Evolutionary conservation across 495 filamentous ascomycete genomes (phyloP), one percentile per base, ranked within the genome.

Genomic region (Neurospora intermedia): DNA sequence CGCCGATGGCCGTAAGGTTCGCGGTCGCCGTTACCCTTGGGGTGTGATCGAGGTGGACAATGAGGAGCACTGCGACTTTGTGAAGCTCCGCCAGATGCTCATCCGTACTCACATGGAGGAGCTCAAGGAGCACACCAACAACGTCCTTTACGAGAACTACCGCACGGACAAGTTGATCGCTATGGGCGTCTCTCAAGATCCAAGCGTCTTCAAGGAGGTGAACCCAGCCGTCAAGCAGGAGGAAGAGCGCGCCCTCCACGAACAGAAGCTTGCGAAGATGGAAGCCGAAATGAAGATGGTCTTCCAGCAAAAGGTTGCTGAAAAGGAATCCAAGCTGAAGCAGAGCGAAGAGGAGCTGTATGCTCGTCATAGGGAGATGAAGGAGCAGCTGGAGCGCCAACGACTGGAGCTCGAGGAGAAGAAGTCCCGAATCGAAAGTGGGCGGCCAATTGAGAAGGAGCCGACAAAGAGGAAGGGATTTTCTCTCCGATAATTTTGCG

Each of bases 281-380:
- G 96, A 99, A 83, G 88, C 92, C 79, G 96, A 99, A 83, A 99
- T 99, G 96, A 98, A 98, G 93, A 98, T 98, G 96, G 96, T 99
- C 79, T 99, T 99, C 94, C 96, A 99, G 82, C 96, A 98, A 83
- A 99, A 99, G 92, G 96, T 99, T 27, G 89, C 93, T 73, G 96
- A 99, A 84, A 99, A 99, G 88, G 96, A 99, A 84, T 97, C 93
- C 89, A 99, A 99, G 85, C 87, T 99, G 82, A 96, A 94, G 83
- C 94, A 98, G 86, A 97, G 93, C 88, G 96, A 99, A 84, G 96
- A 98, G 84, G 96, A 99, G 87, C 85, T 99, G 74, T 98, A 98
- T 78, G 94, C 96, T 72, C 91, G 96, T 78, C 96, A 99, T 85
- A 89, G 94, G 79, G 96, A 99, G 87, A 99, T 99, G 96, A 99